phyloP scores from a whole-genome alignment of 2,329 filamentous ascomycete genomes.

The Phyllosticta ampelicida region DNA sequence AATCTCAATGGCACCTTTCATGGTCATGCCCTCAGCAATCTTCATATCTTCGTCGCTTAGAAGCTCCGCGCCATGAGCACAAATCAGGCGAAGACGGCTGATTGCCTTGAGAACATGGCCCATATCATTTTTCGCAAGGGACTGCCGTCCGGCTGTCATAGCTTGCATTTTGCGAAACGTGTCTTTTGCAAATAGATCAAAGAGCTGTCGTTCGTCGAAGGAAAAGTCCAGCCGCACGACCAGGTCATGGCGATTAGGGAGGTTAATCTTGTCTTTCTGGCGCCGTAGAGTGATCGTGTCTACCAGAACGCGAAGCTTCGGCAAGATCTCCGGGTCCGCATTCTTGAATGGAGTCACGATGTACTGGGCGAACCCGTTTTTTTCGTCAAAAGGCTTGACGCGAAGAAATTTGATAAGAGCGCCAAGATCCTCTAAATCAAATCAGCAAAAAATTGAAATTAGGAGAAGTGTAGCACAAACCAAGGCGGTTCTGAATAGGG shows the following conservation, averaged over 20 bases:
- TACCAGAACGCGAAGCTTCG: conserved; percentile 77
- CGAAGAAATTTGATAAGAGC: conserved; percentile 78
- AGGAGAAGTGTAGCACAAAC: no score
- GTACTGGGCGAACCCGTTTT: conserved; percentile 61
- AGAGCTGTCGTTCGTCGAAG: conserved; percentile 61
- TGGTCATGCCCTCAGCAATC: conserved; percentile 68
- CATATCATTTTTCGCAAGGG: conserved; percentile 78
- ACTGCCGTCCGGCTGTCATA: conserved; percentile 52
- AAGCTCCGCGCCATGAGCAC: conserved; percentile 87
- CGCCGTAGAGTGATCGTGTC: conserved; percentile 90
- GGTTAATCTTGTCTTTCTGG: conserved; percentile 71
- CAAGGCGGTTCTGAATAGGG: conserved; percentile 80
- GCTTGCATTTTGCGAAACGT: conserved; percentile 71
- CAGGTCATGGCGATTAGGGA: conserved; percentile 63
- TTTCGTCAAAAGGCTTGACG: conserved; percentile 74
- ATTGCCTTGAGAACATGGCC: conserved; percentile 90
- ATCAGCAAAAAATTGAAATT: no score
- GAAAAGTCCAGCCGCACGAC: conserved; percentile 67
- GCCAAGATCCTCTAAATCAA: conserved; percentile 59
- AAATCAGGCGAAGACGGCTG: conserved; percentile 76
- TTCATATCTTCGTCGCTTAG: conserved; percentile 74
- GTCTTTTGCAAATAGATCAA: conserved; percentile 74
- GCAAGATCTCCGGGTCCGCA: conserved; percentile 72
- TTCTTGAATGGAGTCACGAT: conserved; percentile 81
- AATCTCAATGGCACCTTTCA: conserved; percentile 77